Percentiles rank a stretch among this genome's conserved stretches.
Conservation (phyloP, 2,329 filamentous ascomycete genomes). For the Coleophoma crateriformis region DNA sequence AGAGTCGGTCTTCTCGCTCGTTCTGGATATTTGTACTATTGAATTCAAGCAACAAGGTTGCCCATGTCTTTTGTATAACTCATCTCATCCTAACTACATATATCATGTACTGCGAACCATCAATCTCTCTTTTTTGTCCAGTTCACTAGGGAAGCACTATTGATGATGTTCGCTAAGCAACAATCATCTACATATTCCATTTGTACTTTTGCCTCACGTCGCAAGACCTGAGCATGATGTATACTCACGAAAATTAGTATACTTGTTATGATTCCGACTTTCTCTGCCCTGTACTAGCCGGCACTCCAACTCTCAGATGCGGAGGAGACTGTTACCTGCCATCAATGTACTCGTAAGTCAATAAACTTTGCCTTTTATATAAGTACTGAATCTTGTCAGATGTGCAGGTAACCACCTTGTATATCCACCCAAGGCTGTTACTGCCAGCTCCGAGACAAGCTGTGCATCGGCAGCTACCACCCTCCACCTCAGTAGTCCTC, state of each 20-base stretch:
- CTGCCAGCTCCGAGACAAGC: no score
- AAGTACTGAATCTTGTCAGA: neutral
- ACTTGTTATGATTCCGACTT: conserved; percentile 26
- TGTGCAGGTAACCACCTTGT: neutral
- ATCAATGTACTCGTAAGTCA: conserved; percentile 13
- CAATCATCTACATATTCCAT: no score
- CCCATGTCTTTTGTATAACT: no score
- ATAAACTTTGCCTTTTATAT: neutral
- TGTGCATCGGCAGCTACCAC: conserved; percentile 2
- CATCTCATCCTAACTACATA: no score
- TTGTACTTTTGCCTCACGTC: no score
- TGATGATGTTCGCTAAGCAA: no score
- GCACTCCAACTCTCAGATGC: conserved; percentile 21
- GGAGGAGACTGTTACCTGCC: conserved; percentile 23
- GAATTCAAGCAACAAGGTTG: no score
- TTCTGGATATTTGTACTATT: neutral
- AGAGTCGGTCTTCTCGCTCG: neutral
- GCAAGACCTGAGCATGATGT: neutral
- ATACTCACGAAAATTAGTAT: conserved; percentile 18
- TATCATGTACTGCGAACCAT: no score
- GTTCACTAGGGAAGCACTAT: no score
- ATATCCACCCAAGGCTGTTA: no score
- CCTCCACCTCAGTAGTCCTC: conserved; percentile 28
- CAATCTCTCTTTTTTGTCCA: no score
- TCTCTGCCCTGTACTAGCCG: conserved; percentile 23